These are phyloP conservation scores for Cutaneotrichosporon spelunceum DNA, from an alignment of 1,284 basidiomycete species.

Conservation along the genomic window DNA sequence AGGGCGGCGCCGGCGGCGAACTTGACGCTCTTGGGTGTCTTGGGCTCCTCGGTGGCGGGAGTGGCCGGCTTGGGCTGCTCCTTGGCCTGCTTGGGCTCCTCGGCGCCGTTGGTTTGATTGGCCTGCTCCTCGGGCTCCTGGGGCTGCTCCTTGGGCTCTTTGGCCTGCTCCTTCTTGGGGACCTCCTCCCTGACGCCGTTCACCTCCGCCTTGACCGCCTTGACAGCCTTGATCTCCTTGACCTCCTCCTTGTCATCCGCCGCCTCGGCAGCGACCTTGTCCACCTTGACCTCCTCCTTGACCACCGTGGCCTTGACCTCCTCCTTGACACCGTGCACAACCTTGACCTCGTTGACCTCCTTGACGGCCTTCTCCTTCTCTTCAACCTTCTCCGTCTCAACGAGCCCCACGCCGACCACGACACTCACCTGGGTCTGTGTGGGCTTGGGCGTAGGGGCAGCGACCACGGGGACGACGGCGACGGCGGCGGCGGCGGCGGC, in stretches of 20 bases:
- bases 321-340: background rate
- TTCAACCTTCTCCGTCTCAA: constrained; percentile 5
- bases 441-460: constrained; percentile 1
- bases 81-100: background rate
- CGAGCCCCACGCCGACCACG: background rate
- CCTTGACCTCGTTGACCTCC: background rate
- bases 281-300: background rate
- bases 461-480: background rate
- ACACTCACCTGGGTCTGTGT: constrained; percentile 4
- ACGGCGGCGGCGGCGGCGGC: background rate
- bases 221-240: constrained; percentile 1
- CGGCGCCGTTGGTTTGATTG: too few species aligned
- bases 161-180: background rate
- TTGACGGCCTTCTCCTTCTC: background rate
- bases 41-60: background rate
- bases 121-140: too few species aligned
- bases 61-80: background rate
- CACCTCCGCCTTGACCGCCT: background rate
- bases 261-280: background rate
- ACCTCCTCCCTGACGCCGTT: constrained; percentile 1
- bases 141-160: background rate
- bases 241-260: background rate
- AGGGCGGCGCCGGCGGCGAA: background rate
- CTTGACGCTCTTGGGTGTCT: constrained; percentile 3
- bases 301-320: background rate